A percentile compares a stretch with the other conserved stretches of the same genome.
Evolutionary conservation across 768 basidiomycete genomes (phyloP).

Genomic region (Pulveroboletus frians): DNA sequence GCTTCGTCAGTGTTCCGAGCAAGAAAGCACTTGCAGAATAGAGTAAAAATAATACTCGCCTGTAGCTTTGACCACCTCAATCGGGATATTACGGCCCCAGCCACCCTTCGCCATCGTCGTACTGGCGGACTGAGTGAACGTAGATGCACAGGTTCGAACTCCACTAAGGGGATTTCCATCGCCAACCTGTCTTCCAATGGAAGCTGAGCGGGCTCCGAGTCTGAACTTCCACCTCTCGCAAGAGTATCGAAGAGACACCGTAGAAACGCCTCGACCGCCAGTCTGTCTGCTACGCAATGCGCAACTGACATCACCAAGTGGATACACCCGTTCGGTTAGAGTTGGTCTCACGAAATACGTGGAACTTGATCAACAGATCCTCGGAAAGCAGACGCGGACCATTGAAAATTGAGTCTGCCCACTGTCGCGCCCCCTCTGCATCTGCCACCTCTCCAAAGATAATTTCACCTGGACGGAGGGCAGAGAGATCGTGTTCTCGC

Average conservation of each 20-base stretch:
- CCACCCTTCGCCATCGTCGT: constrained; percentile 45
- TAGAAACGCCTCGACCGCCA: constrained; percentile 37
- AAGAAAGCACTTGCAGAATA: too few species aligned
- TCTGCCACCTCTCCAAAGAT: constrained; percentile 31
- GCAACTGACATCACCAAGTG: constrained; percentile 43
- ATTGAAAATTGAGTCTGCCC: constrained; percentile 29
- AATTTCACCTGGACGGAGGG: constrained; percentile 36
- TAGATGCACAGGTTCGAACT: constrained; percentile 31
- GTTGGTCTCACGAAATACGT: constrained; percentile 37
- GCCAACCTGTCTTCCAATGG: too few species aligned
- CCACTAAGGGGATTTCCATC: constrained; percentile 36
- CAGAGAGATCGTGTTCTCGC: constrained; percentile 30
- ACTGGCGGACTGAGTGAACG: constrained; percentile 31
- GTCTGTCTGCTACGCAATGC: constrained; percentile 50
- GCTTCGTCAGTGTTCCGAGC: too few species aligned
- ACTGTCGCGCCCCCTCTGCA: constrained; percentile 30
- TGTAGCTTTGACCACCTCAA: too few species aligned
- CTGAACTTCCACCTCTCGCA: neutral
- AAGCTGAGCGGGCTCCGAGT: constrained; percentile 1
- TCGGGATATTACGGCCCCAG: too few species aligned
- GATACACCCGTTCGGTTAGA: constrained; percentile 28
- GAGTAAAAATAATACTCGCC: too few species aligned
- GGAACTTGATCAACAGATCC: constrained; percentile 38
- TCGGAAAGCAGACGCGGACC: constrained; percentile 38
- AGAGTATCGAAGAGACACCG: constrained; percentile 46